Conservation (phyloP, 2,329 filamentous ascomycete species). For the Didymella sp. region DNA sequence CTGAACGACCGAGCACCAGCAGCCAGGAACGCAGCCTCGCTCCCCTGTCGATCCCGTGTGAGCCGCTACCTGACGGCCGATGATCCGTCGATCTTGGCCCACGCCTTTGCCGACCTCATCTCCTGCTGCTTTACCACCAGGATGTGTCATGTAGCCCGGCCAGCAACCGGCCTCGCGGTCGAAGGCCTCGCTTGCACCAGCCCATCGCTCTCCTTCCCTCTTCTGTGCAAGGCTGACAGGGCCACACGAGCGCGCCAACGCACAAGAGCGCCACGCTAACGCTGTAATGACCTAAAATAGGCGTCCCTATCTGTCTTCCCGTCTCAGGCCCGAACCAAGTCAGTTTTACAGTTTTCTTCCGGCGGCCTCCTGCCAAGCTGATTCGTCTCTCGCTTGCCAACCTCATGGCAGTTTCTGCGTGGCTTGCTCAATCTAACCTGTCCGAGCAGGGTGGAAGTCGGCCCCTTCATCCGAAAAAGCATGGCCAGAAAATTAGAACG, state of each 20-base stretch:
- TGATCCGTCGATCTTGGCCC: conserved; percentile 17
- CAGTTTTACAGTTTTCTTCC: not conserved
- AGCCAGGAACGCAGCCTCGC: not conserved
- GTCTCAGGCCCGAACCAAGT: not conserved
- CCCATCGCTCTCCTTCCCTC: conserved; percentile 6
- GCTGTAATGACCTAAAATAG: conserved; percentile 11
- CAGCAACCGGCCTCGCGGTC: not conserved
- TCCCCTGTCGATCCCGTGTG: conserved; percentile 13
- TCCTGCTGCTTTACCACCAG: not conserved
- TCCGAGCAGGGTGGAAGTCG: conserved; percentile 1
- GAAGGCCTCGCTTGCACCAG: not conserved
- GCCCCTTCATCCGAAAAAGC: conserved; percentile 8
- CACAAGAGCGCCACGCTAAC: not conserved
- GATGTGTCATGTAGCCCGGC: not conserved
- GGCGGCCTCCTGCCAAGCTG: not conserved
- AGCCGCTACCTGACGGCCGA: conserved; percentile 3
- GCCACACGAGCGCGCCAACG: not conserved
- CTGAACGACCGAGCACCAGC: conserved; percentile 4
- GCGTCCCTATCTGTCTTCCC: conserved; percentile 9
- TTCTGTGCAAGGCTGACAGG: conserved; percentile 17
- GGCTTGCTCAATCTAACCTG: conserved; percentile 3
- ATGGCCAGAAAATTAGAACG: not conserved
- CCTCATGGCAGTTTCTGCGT: not conserved
- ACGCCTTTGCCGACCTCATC: conserved; percentile 8
- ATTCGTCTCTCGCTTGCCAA: conserved; percentile 1